Evolutionary conservation across 2,329 filamentous ascomycete species (phyloP).

Genomic region (Paradendryphiella salina): DNA sequence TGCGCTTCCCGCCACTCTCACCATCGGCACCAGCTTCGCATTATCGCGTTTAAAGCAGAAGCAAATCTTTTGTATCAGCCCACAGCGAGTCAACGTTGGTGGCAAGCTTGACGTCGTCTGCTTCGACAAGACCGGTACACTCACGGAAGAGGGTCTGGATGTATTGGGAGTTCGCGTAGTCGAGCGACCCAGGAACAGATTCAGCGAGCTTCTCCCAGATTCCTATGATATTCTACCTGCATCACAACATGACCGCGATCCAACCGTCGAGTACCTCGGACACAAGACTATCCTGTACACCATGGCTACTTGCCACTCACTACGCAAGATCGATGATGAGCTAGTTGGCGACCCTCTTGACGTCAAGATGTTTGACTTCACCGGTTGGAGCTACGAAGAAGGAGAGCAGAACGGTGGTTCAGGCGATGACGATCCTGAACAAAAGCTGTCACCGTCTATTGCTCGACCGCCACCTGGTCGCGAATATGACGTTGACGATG

Average conservation of each 20-base stretch:
- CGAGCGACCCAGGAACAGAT: conserved; percentile 63
- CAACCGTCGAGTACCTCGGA: conserved; percentile 61
- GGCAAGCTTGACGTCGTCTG: conserved; percentile 96
- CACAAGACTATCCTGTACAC: conserved; percentile 79
- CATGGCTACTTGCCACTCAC: conserved; percentile 96
- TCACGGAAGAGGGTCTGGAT: conserved; percentile 95
- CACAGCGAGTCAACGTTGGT: conserved; percentile 93
- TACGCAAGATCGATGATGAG: conserved; percentile 83
- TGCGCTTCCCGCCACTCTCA: conserved; percentile 89
- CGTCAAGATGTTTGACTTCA: conserved; percentile 98
- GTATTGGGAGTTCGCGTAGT: conserved; percentile 86
- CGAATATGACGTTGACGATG: conserved; percentile 61
- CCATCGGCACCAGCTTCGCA: conserved; percentile 96
- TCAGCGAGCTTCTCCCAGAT: conserved; percentile 75
- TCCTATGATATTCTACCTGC: conserved; percentile 62
- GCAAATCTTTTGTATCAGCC: conserved; percentile 96
- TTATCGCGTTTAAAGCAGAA: conserved; percentile 82
- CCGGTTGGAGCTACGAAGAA: conserved; percentile 89
- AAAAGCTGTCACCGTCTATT: conserved; percentile 81
- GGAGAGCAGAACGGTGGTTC: conserved; percentile 68
- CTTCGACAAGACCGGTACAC: conserved; percentile 98
- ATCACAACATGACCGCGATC: conserved; percentile 60
- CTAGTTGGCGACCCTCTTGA: conserved; percentile 92
- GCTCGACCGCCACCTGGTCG: conserved; percentile 73
- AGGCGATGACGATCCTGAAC: conserved; percentile 74